phyloP scores from a whole-genome alignment of 2,329 filamentous ascomycete genomes.

The Magnaporthiopsis rhizophila region DNA sequence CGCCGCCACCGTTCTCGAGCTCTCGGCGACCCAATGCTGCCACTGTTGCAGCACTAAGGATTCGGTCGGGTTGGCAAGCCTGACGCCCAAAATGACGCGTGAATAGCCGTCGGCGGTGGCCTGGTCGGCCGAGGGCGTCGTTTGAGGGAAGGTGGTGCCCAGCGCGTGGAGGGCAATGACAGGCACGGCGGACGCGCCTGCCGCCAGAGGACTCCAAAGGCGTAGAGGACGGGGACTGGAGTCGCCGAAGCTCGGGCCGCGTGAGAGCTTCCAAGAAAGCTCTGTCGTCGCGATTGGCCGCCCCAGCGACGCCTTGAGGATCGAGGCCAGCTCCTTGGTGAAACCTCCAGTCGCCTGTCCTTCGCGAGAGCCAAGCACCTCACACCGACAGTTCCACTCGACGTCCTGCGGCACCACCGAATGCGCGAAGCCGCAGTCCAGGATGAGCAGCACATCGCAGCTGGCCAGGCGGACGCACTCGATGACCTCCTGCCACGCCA shows the following conservation, averaged over 20 bases:
- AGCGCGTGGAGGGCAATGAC: not conserved
- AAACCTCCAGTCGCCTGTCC: not conserved
- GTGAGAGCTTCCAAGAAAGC: not conserved
- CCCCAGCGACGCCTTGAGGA: not conserved
- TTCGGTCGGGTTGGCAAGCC: conserved; percentile 1
- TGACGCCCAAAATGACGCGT: conserved; percentile 1
- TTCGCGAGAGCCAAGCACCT: conserved; percentile 1
- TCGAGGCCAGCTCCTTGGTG: not conserved
- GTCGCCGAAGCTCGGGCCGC: not conserved
- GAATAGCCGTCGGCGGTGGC: not conserved
- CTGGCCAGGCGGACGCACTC: conserved; percentile 1
- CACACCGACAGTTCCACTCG: conserved; percentile 4
- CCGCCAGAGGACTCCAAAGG: conserved; percentile 1
- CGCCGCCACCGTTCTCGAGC: not conserved
- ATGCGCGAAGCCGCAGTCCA: conserved; percentile 7
- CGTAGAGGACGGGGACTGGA: not conserved
- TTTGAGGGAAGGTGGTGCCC: not conserved
- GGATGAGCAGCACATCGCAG: conserved; percentile 5
- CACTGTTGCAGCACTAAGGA: conserved; percentile 1
- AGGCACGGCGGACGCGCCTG: not conserved
- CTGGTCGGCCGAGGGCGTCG: not conserved
- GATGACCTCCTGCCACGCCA: conserved; percentile 3
- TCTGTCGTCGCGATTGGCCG: conserved; percentile 1
- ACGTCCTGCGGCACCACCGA: conserved; percentile 2
- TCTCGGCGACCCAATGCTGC: not conserved